Evolutionary conservation across 805 yeast genomes (phyloP), one percentile per base, ranked within the genome.

Genomic region (Maudiozyma saulgeensis): DNA sequence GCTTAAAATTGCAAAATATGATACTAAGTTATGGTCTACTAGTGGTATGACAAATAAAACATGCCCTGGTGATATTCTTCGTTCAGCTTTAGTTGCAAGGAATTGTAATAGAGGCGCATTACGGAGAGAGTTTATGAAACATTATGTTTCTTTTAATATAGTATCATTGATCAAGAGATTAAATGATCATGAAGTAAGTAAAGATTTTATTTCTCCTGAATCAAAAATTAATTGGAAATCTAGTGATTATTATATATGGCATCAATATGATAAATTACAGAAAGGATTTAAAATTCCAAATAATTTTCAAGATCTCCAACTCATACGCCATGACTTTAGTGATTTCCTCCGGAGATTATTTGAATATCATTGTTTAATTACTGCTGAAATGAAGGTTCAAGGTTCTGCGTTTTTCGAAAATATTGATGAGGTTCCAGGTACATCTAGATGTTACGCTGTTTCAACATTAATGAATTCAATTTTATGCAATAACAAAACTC

Each of bases 1-100:
- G 26, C 31, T 52, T 16, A 46, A 44, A 12, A 45, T 44, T 2
- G 37, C 54, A 6, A 43, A 31, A 12, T 37, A 44, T 13, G 49
- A 51, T 28, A 43, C 43, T 6, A 32, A 38, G 11, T 44, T 58
- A 15, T 58, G 62, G 62, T 47, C 57, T 19, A 45, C 31, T 4
- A 44, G 41, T 11, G 16, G 28, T 15, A 41, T 40, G 23, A 38
- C 45, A 18, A 50, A 54, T 43, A 51, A 43, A 34, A 48, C 47
- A 23, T 57, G 59, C 41, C 61, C 65, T 9, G 58, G 58, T 19
- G 67, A 62, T 47, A 54, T 60, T 38, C 23, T 62, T 3, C 51
- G 64, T 12, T 51, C 55, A 15, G 48, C 57, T 6, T 31, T 62
- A 8, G 19, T 58, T 12, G 51, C 63, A 4, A 49, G 45, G 21